Percentiles rank a stretch among this genome's conserved stretches.
Conservation (phyloP, 148 eudicot species). For the Gaultheria prostrata region DNA sequence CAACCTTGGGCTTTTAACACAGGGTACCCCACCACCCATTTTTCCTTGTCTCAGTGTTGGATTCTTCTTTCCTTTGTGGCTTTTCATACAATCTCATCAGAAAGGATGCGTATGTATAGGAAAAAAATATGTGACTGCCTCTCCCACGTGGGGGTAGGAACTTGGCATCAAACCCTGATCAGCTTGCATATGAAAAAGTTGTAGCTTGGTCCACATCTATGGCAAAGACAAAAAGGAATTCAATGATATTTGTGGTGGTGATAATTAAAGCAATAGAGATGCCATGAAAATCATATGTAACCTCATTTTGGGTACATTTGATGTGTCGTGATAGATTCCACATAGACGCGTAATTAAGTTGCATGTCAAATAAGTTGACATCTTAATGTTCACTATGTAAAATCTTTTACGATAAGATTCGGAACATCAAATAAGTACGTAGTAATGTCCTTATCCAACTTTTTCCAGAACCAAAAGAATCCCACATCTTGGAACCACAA, state of each 20-base stretch:
- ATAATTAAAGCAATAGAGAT: neutral
- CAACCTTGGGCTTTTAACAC: neutral
- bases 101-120: neutral
- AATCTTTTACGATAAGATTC: too few species aligned
- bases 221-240: neutral
- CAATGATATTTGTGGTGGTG: neutral
- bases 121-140: slow-evolving; percentile 14
- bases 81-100: slow-evolving; percentile 11
- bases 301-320: neutral
- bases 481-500: too few species aligned
- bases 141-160: slow-evolving; percentile 20
- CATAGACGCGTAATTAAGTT: neutral
- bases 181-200: neutral
- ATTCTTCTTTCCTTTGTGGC: slow-evolving; percentile 9
- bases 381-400: too few species aligned
- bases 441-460: too few species aligned
- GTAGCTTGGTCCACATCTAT: neutral
- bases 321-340: neutral
- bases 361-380: too few species aligned
- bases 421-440: too few species aligned
- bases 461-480: too few species aligned
- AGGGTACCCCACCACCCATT: slow-evolving; percentile 4
- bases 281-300: neutral
- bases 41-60: slow-evolving; percentile 18
- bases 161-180: neutral